Conservation (phyloP, 192 early-diverging fungal species). For the Chytriomyces hyalinus region DNA sequence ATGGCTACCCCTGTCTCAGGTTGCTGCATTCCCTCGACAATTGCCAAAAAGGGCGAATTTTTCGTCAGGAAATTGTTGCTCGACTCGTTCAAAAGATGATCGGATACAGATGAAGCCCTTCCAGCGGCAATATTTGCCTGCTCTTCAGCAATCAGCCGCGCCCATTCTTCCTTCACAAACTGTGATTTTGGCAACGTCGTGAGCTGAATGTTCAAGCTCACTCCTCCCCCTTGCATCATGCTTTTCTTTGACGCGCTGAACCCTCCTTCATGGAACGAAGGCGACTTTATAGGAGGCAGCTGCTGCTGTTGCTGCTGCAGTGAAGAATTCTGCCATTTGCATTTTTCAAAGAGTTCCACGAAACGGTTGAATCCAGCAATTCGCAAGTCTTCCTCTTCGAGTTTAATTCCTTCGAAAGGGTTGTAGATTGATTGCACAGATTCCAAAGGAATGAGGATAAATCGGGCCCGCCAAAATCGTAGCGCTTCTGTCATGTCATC, state of each 20-base stretch:
- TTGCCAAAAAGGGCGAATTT: constrained; percentile 50
- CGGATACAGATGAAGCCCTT: not conserved
- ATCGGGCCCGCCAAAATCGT: constrained; percentile 87
- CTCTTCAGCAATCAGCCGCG: not conserved
- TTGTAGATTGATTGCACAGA: constrained; percentile 61
- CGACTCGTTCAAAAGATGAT: not conserved
- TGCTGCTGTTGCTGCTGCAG: constrained; percentile 41
- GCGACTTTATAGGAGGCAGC: not conserved
- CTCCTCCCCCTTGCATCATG: not conserved
- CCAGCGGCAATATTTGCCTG: not conserved
- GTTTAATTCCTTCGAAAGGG: constrained; percentile 56
- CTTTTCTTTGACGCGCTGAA: too few species aligned
- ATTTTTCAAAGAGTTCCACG: constrained; percentile 78
- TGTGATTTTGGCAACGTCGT: constrained; percentile 43
- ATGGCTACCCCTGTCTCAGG: constrained; percentile 69
- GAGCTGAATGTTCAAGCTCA: constrained; percentile 34
- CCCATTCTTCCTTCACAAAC: constrained; percentile 47
- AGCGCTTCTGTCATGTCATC: constrained; percentile 77
- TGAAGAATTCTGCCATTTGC: constrained; percentile 54
- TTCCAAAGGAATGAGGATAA: constrained; percentile 86
- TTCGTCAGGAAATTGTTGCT: constrained; percentile 48
- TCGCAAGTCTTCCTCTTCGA: constrained; percentile 89
- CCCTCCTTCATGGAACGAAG: too few species aligned
- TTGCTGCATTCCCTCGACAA: constrained; percentile 77
- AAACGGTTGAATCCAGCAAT: constrained; percentile 86